A percentile compares a stretch with the other conserved stretches of the same genome.
phyloP scores from a whole-genome alignment of 208 protist genomes.

The Crithidia sp. region DNA sequence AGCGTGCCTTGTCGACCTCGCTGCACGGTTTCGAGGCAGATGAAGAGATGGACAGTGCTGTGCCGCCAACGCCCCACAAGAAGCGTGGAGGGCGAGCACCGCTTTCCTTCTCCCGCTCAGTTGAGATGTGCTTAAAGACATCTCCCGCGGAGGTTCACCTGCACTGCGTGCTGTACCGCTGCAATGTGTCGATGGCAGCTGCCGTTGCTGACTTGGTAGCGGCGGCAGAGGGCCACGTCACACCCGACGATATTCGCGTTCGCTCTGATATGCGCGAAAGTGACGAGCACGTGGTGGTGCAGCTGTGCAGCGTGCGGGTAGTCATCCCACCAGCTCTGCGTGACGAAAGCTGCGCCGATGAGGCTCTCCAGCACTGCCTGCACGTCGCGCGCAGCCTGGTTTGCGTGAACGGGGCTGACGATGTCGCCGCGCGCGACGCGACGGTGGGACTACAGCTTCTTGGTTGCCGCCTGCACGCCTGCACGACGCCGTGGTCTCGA shows the following conservation, averaged over 20 bases:
- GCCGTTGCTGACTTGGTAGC: constrained; percentile 39
- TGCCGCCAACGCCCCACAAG: background rate
- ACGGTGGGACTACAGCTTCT: constrained; percentile 35
- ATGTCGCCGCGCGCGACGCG: background rate
- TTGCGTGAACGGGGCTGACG: constrained; percentile 24
- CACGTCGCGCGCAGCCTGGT: constrained; percentile 30
- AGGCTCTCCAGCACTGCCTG: constrained; percentile 36
- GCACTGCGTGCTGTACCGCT: constrained; percentile 72
- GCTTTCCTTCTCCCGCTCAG: constrained; percentile 14
- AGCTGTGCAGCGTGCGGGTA: constrained; percentile 56
- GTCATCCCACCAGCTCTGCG: constrained; percentile 11
- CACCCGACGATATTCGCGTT: constrained; percentile 9
- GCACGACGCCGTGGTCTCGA: background rate
- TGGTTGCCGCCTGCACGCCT: constrained; percentile 20
- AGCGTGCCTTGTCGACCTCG: background rate
- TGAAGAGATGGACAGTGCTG: background rate
- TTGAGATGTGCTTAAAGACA: constrained; percentile 16
- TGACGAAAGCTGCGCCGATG: constrained; percentile 1
- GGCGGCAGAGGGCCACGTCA: constrained; percentile 35
- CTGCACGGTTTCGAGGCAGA: background rate
- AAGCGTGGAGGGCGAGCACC: background rate
- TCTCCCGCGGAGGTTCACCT: constrained; percentile 34
- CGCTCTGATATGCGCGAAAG: constrained; percentile 19
- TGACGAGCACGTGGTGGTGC: constrained; percentile 51
- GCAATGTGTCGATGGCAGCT: constrained; percentile 41